Conservation (phyloP, 495 filamentous ascomycete genomes). For the Cercophora sp. region DNA sequence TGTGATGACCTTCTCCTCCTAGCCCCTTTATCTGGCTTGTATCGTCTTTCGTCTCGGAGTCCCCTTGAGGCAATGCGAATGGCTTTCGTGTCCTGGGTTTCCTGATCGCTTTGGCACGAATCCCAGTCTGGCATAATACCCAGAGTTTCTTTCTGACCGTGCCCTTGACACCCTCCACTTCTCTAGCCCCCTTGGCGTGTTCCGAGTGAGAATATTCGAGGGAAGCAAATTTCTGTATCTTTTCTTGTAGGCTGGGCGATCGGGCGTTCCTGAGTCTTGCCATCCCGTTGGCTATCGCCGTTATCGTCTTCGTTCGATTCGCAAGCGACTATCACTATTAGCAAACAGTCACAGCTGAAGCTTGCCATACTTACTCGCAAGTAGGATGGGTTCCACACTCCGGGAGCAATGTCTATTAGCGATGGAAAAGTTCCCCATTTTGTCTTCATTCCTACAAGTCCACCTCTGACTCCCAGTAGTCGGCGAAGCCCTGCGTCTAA, state of each 20-base stretch:
- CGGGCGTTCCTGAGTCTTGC: slow-evolving; percentile 21
- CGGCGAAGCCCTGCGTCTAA: slow-evolving; percentile 33
- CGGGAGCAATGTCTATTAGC: slow-evolving; percentile 41
- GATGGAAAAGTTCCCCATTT: slow-evolving; percentile 20
- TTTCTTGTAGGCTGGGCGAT: slow-evolving; percentile 22
- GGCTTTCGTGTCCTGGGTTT: neutral
- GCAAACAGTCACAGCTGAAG: no score
- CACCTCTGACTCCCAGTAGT: slow-evolving; percentile 30
- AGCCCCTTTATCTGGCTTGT: no score
- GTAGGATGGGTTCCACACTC: slow-evolving; percentile 43
- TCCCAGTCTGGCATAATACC: slow-evolving; percentile 24
- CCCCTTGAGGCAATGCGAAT: neutral
- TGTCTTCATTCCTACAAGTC: slow-evolving; percentile 20
- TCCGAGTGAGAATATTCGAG: no score
- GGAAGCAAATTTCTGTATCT: no score
- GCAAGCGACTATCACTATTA: no score
- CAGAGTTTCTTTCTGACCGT: slow-evolving; percentile 19
- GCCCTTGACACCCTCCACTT: neutral
- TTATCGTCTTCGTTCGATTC: no score
- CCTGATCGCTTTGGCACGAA: slow-evolving; percentile 13
- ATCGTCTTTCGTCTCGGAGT: no score
- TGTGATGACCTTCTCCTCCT: no score
- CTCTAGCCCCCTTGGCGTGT: no score
- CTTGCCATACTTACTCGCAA: slow-evolving; percentile 33
- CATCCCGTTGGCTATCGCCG: slow-evolving; percentile 19